phyloP scores from a whole-genome alignment of 2,329 filamentous ascomycete genomes.

The Harringtonia aguacate region DNA sequence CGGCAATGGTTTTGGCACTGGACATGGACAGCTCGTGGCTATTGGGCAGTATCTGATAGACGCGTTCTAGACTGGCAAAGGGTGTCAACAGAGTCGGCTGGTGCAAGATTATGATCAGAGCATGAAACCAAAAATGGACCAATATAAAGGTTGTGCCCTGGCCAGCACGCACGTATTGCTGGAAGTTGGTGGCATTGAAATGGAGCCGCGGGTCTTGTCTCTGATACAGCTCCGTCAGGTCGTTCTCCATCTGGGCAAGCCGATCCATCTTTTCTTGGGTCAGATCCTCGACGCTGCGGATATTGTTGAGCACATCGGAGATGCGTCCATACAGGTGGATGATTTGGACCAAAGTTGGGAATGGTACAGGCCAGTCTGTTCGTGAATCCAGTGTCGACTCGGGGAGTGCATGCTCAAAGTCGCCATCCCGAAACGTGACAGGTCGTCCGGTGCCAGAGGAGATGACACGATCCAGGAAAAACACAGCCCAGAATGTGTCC shows the following conservation, averaged over 20 bases:
- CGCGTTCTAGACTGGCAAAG: constrained; percentile 47
- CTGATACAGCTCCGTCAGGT: constrained; percentile 63
- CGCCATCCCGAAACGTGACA: constrained; percentile 73
- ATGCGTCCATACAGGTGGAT: constrained; percentile 79
- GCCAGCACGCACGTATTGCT: constrained; percentile 68
- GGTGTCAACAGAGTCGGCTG: constrained; percentile 74
- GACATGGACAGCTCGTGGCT: constrained; percentile 78
- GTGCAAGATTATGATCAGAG: constrained; percentile 73
- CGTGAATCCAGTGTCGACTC: constrained; percentile 36
- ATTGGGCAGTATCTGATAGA: constrained; percentile 65
- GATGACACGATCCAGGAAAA: constrained; percentile 77
- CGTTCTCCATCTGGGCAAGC: constrained; percentile 67
- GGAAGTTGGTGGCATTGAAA: constrained; percentile 80
- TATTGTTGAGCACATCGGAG: constrained; percentile 75
- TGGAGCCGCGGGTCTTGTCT: constrained; percentile 63
- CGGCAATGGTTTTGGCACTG: constrained; percentile 82
- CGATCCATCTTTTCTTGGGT: constrained; percentile 63
- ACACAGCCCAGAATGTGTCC: constrained; percentile 85
- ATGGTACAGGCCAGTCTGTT: constrained; percentile 65
- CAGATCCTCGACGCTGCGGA: constrained; percentile 62
- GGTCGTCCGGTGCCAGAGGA: constrained; percentile 78
- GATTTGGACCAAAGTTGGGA: constrained; percentile 71
- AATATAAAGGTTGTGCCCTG: constrained; percentile 83
- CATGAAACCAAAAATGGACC: constrained; percentile 83
- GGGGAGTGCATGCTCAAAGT: constrained; percentile 70